Percentiles rank a stretch among this genome's conserved stretches.
phyloP scores from a whole-genome alignment of 2,329 filamentous ascomycete genomes.

The Diaporthe longicolla region DNA sequence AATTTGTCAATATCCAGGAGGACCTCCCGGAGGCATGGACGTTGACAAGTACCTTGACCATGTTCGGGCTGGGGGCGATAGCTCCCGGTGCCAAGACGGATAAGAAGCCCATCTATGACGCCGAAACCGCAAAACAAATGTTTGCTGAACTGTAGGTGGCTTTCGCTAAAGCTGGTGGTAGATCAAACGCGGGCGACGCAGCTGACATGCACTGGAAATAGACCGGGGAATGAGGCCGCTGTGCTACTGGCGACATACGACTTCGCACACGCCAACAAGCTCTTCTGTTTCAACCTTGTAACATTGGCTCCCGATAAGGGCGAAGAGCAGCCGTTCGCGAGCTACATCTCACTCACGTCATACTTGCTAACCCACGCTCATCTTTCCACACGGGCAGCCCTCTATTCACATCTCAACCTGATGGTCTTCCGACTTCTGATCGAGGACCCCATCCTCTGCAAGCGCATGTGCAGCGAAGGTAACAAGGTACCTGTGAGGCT shows the following conservation, averaged over 20 bases:
- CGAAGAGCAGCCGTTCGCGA: constrained; percentile 81
- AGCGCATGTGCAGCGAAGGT: constrained; percentile 86
- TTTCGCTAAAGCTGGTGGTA: constrained; percentile 42
- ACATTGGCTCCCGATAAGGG: constrained; percentile 73
- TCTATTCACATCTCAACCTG: constrained; percentile 88
- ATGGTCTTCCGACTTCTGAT: constrained; percentile 88
- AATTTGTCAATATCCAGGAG: constrained; percentile 89
- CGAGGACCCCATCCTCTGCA: constrained; percentile 86
- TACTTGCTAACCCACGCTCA: constrained; percentile 96
- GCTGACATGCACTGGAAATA: constrained; percentile 52
- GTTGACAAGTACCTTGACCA: constrained; percentile 82
- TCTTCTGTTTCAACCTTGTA: constrained; percentile 90
- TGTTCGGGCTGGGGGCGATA: constrained; percentile 86
- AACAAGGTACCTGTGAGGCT: constrained; percentile 81
- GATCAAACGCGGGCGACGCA: not conserved
- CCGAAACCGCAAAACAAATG: constrained; percentile 85
- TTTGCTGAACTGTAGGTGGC: constrained; percentile 80
- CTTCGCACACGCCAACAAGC: constrained; percentile 93
- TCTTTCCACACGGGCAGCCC: constrained; percentile 80
- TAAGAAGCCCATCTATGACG: constrained; percentile 74
- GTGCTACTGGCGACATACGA: constrained; percentile 91
- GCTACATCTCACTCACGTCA: constrained; percentile 89
- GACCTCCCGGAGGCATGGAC: constrained; percentile 93
- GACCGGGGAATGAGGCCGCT: constrained; percentile 84
- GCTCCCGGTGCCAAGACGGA: constrained; percentile 76